phyloP scores from a whole-genome alignment of 306 rosid species.

The Cicer bijugum region DNA sequence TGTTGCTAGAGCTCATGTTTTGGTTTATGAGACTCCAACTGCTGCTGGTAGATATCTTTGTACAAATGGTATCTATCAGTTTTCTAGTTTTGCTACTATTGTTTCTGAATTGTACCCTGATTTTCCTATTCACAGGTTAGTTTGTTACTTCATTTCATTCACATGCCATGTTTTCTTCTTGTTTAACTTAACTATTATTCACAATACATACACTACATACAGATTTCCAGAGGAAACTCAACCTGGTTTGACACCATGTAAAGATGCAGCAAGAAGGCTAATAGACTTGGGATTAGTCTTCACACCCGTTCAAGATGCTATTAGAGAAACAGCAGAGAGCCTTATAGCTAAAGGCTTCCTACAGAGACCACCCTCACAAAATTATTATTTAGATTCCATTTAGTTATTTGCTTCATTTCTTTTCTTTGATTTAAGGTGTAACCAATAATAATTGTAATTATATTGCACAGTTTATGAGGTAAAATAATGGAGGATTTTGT shows the following conservation, averaged over 20 bases:
- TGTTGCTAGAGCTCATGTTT: slow-evolving; percentile 58
- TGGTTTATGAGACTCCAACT: slow-evolving; percentile 62
- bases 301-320: slow-evolving; percentile 74
- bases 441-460: slow-evolving; percentile 41
- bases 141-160: not conserved
- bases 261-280: slow-evolving; percentile 75
- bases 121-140: slow-evolving; percentile 83
- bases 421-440: slow-evolving; percentile 28
- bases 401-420: not conserved
- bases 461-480: slow-evolving; percentile 18
- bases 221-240: slow-evolving; percentile 78
- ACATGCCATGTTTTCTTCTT: slow-evolving; percentile 6
- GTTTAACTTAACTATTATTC: not conserved
- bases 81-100: slow-evolving; percentile 60
- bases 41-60: slow-evolving; percentile 90
- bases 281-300: slow-evolving; percentile 72
- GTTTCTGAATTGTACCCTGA: slow-evolving; percentile 67
- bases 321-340: slow-evolving; percentile 71
- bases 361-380: slow-evolving; percentile 31
- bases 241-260: slow-evolving; percentile 65
- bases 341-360: slow-evolving; percentile 68
- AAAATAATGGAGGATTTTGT: not conserved
- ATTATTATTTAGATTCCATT: slow-evolving; percentile 12
- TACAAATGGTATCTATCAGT: slow-evolving; percentile 78
- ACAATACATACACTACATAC: slow-evolving; percentile 16